Evolutionary conservation across 148 eudicot genomes (phyloP), one percentile per base, ranked within the genome.

Genomic region (Drosera capensis): DNA sequence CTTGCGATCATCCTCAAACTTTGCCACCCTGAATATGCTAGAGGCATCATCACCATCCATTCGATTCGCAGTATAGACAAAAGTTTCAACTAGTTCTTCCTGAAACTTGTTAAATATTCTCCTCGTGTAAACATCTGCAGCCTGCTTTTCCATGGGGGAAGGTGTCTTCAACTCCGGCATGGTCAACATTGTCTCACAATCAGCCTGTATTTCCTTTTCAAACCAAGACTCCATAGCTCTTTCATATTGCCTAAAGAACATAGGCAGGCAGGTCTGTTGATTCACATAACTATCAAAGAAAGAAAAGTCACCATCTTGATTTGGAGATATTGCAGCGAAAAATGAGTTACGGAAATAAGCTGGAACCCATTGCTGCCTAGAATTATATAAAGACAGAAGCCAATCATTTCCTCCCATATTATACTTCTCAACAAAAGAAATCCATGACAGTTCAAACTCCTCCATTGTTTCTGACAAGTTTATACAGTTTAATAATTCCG

Each of bases 141-240:
- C 68, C 47, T 63, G 68, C 40, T 63, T 61, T 15, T 63, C 68
- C 68, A 63, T 63, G 7, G 68, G 68, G 0, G 68, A 63, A 21
- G 68, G 68, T 12, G 68, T 63, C 62, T 56, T 63, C 39, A 63
- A 40, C 43, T 55, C 57, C n/a, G 68, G 68, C 5, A 46, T 56
- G 18, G 68, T 63, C 44, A 56, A 49, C 36, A 63, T 56, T 15
- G 68, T 50, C 20, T 63, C 68, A 29, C 44, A 63, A 56, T 63
- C 68, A 8, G 68, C 68, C 45, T 63, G 62, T 30, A 56, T 63
- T 46, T 63, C 68, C 24, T 43, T 63, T 45, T 63, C 68, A 11
- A 55, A 43, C 21, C 56, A 55, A 49, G 44, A 55, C 45, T 56
- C 68, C 34, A 63, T 30, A 19, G 68, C 68, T 43, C 56, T 63